Evolutionary conservation across 2,329 filamentous ascomycete genomes (phyloP), one percentile per base, ranked within the genome.

Genomic region (Alternaria dauci): DNA sequence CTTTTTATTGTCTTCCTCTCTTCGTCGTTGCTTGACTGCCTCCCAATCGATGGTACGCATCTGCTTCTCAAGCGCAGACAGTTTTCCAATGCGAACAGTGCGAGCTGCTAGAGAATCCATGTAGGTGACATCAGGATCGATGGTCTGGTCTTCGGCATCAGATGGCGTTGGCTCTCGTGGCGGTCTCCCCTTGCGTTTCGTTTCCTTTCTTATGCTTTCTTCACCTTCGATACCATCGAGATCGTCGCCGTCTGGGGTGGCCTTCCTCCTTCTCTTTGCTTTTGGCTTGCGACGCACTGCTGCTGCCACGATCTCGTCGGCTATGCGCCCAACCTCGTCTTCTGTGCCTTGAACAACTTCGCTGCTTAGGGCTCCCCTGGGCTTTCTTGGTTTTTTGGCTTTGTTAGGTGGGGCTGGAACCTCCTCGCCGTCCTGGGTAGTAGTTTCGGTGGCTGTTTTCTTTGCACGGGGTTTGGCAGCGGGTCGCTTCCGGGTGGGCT

Each of bases 61-160:
- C 71, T 91, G 88, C 69, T 89, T 87, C 67, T 93, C 91, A 3
- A 89, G 86, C 70, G 88, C 89, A 57, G 92, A 94, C 61, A 90
- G 88, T 75, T 91, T 91, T 58, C 92, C 92, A 57, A 90, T 89
- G 23, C 91, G 81, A 25, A 76, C 71, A 39, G 75, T 71, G 20
- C 92, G 90, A 62, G 85, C 87, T 51, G 88, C 91, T 3, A 95
- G 79, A 58, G 93, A 90, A 43, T 84, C 86, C 88, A 95, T 92
- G 55, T 87, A 91, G 26, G 91, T 84, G 4, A 84, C 85, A 25
- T 85, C 85, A 23, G 87, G 82, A 71, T 93, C 89, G 55, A 94
- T 88, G 70, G 70, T 60, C 51, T 71, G 79, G 47, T 78, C 65
- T 64, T 78, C 76, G 8, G 77, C 74, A 53, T 63, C 85, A 8